Evolutionary conservation across 352 stramenopile species (phyloP), one percentile per base, ranked within the genome.

Genomic region (Phytophthora sansomeana): DNA sequence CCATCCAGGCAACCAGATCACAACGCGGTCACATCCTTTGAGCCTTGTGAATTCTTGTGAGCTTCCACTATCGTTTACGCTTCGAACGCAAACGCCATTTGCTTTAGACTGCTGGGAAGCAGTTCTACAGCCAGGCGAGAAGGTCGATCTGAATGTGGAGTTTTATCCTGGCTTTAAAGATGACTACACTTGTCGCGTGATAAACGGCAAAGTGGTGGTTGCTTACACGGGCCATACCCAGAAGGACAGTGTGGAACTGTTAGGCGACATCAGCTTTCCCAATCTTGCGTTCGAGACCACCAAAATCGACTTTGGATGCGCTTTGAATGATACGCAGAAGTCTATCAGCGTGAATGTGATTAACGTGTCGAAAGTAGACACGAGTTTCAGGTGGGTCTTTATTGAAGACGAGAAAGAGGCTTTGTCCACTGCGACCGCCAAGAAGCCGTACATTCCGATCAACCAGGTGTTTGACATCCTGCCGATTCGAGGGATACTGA

Each of bases 391-490:
- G 2, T 99, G 96, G 96, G 79, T 96, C n/a, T 99, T 99, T 38
- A 83, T 98, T 29, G 96, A 98, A 54, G 87, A 98, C 52, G 89
- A 94, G 46, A 87, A 89, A 36, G 91, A 97, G 28, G 68, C 82
- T 10, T 58, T 70, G 5, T 62, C 74, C 11, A 61, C 69, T 1
- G 81, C 84, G 5, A 96, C 85, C 6, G 58, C 70, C 9, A 95
- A 90, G 66, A 90, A 90, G 29, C 85, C 91, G 26, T 93, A 92
- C 72, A 95, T 98, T 43, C 91, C 93, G 9, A 87, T 97, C 29
- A 97, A 97, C 46, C 87, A 97, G 69, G 91, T 98, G 11, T 99
- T 99, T 66, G 96, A 99, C 55, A 97, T 99, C 30, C 63, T 98
- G 4, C 96, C 96, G 4, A 98, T 98, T 28, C 85, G 92, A 6